Evolutionary conservation across 2,329 filamentous ascomycete species (phyloP), one percentile per base, ranked within the genome.

Genomic region (Colletotrichum destructivum): DNA sequence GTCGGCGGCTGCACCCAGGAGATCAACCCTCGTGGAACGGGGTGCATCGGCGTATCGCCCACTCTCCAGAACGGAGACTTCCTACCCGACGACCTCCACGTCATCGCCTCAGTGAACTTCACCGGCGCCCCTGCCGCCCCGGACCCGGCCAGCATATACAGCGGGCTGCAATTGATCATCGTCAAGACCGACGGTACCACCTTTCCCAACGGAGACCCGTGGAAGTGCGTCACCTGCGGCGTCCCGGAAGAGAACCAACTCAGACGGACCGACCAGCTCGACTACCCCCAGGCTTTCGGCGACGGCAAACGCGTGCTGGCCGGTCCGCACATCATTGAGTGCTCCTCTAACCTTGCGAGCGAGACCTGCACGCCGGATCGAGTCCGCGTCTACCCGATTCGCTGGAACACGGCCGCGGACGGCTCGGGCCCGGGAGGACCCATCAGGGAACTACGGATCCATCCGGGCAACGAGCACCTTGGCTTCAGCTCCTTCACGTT

Each of bases 171-270:
- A 55, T 60, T 86, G 4, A 79, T 87, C 46, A 70, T 86, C 6
- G 77, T 86, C 73, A 86, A 84, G 72, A 72, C 81, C 0, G 82
- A 87, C 65, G 80, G 79, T 1, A 81, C 76, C 3, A 78, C 68
- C 0, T 87, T 87, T 54, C 57, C 78, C 1, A 85, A 84, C 62
- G 85, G 85, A 0, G 83, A 86, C 70, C 60, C 81, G 0, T 87
- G 84, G 84, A 87, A 85, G 72, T 87, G 85, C 64, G 64, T 87
- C 5, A 87, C 79, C 40, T 87, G 85, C 65, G 84, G 81, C 2
- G 78, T 86, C 0, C 79, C 82, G 0, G 73, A 61, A 2, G 74
- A 76, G 40, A 82, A 84, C 56, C 74, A 77, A 1, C 54, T 75
- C 3, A 77, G 77, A 8, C 62, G 75, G 2, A 66, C 71, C 21